A percentile compares a stretch with the other conserved stretches of the same genome.
These are phyloP conservation scores for Marchantia paleacea DNA, from an alignment of 225 moss, liverwort and hornwort genomes.

Conservation along the genomic window DNA sequence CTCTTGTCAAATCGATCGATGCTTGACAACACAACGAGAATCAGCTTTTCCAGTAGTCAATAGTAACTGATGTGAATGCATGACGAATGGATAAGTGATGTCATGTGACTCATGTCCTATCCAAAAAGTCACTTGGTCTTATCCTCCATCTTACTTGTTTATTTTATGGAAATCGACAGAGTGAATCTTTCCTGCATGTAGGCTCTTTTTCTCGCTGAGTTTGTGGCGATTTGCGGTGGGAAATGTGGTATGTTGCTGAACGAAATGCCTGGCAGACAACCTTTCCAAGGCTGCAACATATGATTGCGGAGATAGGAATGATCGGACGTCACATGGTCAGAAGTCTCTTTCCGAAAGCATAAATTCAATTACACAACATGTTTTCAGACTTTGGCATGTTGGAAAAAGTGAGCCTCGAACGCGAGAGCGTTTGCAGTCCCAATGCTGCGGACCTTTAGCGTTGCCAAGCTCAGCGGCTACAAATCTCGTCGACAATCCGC, in stretches of 20 bases:
- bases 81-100: slow-evolving; percentile 12
- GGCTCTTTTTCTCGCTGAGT: neutral
- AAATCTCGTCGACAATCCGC: too few species aligned
- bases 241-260: neutral
- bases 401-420: too few species aligned
- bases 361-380: too few species aligned
- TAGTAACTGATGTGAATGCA: neutral
- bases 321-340: too few species aligned
- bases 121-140: slow-evolving; percentile 5
- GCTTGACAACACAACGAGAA: slow-evolving; percentile 1
- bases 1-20: neutral
- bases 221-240: neutral
- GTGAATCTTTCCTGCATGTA: neutral
- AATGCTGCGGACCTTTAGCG: too few species aligned
- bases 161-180: neutral
- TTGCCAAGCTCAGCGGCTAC: too few species aligned
- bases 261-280: neutral
- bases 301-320: too few species aligned
- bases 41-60: neutral
- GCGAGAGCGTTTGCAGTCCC: too few species aligned
- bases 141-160: neutral
- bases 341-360: too few species aligned
- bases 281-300: neutral
- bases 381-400: too few species aligned
- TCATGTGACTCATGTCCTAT: neutral